Conservation (phyloP, 1,284 basidiomycete species). For the Ceratorhiza oryzae-sativae region DNA sequence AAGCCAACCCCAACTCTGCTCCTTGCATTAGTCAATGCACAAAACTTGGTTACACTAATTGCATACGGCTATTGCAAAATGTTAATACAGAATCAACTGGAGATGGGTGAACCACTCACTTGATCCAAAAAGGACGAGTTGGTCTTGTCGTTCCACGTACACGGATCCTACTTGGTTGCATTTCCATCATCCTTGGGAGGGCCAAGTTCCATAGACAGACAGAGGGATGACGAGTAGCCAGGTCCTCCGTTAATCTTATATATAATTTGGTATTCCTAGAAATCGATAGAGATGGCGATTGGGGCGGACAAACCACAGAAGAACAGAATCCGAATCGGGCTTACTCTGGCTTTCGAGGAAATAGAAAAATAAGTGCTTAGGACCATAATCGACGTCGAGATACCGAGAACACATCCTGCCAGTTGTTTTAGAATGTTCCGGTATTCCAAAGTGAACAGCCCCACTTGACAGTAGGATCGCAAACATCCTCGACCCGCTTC, state of each 20-base stretch:
- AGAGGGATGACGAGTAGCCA: constrained; percentile 64
- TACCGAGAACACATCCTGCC: constrained; percentile 65
- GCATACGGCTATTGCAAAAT: constrained; percentile 1
- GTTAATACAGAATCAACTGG: background rate
- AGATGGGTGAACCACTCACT: constrained; percentile 49
- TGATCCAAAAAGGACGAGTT: constrained; percentile 78
- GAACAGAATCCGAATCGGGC: constrained; percentile 56
- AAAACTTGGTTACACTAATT: background rate
- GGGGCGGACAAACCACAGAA: constrained; percentile 28
- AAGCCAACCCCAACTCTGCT: constrained; percentile 22
- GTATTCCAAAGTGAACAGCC: background rate
- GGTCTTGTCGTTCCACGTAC: constrained; percentile 69
- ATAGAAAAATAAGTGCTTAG: constrained; percentile 80
- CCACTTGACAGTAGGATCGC: constrained; percentile 26
- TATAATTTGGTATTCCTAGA: constrained; percentile 48
- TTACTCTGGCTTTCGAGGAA: constrained; percentile 80
- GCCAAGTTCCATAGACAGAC: constrained; percentile 69
- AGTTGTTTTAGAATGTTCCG: background rate
- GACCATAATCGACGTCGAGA: constrained; percentile 71
- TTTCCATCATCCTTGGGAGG: constrained; percentile 44
- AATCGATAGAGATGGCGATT: background rate
- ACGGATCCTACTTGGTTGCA: constrained; percentile 66
- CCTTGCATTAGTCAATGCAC: background rate
- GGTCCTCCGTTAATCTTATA: constrained; percentile 75
- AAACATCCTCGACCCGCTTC: constrained; percentile 27